These are phyloP conservation scores for Rhodofomes roseus DNA, from an alignment of 1,284 basidiomycete species.

Conservation along the genomic window DNA sequence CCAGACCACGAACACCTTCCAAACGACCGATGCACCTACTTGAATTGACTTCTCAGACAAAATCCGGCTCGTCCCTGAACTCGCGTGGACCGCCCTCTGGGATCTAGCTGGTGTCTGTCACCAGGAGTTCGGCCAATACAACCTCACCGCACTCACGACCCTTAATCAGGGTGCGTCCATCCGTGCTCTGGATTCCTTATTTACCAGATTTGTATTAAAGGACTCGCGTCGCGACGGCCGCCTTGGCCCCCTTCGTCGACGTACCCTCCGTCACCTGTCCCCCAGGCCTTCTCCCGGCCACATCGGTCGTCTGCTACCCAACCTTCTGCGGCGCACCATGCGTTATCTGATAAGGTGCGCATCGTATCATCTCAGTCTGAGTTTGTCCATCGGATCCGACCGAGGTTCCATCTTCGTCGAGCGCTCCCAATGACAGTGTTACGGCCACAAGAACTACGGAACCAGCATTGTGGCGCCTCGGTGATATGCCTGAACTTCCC, in stretches of 20 bases:
- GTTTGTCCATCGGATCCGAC: slow-evolving; percentile 1
- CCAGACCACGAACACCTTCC: neutral
- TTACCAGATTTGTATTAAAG: neutral
- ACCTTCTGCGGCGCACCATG: neutral
- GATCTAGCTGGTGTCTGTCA: neutral
- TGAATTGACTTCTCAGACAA: neutral
- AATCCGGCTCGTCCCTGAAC: neutral
- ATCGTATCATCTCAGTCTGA: neutral
- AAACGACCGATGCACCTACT: too few relatives aligned
- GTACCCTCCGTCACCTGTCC: neutral
- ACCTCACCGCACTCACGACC: neutral
- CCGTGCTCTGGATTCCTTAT: neutral
- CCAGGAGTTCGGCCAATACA: neutral
- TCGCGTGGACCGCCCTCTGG: neutral
- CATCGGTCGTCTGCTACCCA: neutral
- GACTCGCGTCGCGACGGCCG: neutral
- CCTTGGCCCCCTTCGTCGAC: neutral
- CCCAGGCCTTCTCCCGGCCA: neutral
- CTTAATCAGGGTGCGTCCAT: neutral
- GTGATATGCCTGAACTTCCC: slow-evolving; percentile 5
- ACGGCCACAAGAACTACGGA: neutral
- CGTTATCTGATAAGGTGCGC: slow-evolving; percentile 3
- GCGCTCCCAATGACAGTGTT: neutral
- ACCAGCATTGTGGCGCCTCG: slow-evolving; percentile 1
- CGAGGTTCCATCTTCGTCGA: neutral